These are phyloP conservation scores for Anacardium occidentale DNA, from an alignment of 345 rosid species.

Conservation along the genomic window DNA sequence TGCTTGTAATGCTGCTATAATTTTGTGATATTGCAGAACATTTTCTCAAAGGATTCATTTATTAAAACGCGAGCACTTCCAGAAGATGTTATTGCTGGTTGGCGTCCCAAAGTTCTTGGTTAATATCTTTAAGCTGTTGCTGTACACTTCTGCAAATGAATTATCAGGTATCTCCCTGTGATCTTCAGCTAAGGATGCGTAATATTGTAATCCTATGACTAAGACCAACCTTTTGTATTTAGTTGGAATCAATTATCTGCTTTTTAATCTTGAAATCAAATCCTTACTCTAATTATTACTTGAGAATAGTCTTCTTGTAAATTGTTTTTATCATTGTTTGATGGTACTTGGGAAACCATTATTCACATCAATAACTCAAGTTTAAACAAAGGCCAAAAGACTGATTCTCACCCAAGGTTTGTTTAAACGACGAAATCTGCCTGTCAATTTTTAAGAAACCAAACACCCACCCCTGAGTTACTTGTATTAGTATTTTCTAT, in stretches of 20 bases:
- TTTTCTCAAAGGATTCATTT: slow-evolving; percentile 78
- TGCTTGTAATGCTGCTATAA: slow-evolving; percentile 11
- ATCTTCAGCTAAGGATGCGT: not conserved
- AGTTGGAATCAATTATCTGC: not conserved
- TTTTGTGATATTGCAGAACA: slow-evolving; percentile 42
- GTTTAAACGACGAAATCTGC: no score
- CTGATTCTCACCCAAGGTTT: no score
- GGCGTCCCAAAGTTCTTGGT: slow-evolving; percentile 86
- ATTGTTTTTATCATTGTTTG: not conserved
- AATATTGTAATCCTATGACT: not conserved
- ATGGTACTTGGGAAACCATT: not conserved
- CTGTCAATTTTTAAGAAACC: no score
- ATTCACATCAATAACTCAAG: no score
- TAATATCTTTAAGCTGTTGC: slow-evolving; percentile 19
- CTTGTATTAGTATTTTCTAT: no score
- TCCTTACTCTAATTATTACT: no score
- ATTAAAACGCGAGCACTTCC: slow-evolving; percentile 62
- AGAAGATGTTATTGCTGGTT: slow-evolving; percentile 85
- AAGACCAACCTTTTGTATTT: not conserved
- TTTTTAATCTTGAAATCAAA: not conserved
- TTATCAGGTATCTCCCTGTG: slow-evolving; percentile 1
- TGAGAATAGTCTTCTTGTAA: not conserved
- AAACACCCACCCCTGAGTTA: no score
- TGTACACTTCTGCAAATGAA: not conserved
- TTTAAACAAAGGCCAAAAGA: no score